These are phyloP conservation scores for Scutellospora calospora DNA, from an alignment of 371 early-diverging fungal genomes.

Conservation along the genomic window DNA sequence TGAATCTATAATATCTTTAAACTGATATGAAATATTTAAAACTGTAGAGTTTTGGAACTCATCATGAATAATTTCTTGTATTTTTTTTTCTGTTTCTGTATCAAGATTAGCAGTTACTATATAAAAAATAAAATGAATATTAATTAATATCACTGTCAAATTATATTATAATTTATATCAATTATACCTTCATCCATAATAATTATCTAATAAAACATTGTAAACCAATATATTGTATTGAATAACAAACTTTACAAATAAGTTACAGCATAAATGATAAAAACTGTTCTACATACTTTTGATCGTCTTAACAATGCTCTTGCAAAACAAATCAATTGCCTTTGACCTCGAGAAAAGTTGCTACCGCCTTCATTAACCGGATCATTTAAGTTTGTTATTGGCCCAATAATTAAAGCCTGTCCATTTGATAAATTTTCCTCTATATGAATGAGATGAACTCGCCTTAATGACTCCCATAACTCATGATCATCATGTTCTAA, in stretches of 20 bases:
- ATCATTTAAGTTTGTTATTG: conserved; percentile 64
- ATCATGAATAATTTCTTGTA: conserved; percentile 81
- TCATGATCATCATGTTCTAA: conserved; percentile 56
- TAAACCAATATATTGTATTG: not conserved
- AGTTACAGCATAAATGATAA: not conserved
- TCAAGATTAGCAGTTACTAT: conserved; percentile 81
- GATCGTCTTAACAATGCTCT: conserved; percentile 69
- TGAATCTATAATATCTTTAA: conserved; percentile 91
- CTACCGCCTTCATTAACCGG: conserved; percentile 76
- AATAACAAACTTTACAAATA: not conserved
- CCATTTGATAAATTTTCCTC: conserved; percentile 49
- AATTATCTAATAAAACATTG: conserved; percentile 19
- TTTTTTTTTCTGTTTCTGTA: conserved; percentile 76
- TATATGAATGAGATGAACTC: conserved; percentile 57
- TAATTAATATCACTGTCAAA: not conserved
- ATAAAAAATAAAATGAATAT: not conserved
- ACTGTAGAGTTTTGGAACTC: conserved; percentile 74
- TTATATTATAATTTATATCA: not conserved
- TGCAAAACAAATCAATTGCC: conserved; percentile 84
- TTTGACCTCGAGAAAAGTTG: conserved; percentile 85
- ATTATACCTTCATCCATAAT: conserved; percentile 45
- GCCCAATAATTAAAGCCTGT: conserved; percentile 47
- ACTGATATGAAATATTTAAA: conserved; percentile 82
- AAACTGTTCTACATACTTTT: conserved; percentile 27
- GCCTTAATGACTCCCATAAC: conserved; percentile 71